phyloP scores from a whole-genome alignment of 495 filamentous ascomycete genomes.

The Podospora sp. region DNA sequence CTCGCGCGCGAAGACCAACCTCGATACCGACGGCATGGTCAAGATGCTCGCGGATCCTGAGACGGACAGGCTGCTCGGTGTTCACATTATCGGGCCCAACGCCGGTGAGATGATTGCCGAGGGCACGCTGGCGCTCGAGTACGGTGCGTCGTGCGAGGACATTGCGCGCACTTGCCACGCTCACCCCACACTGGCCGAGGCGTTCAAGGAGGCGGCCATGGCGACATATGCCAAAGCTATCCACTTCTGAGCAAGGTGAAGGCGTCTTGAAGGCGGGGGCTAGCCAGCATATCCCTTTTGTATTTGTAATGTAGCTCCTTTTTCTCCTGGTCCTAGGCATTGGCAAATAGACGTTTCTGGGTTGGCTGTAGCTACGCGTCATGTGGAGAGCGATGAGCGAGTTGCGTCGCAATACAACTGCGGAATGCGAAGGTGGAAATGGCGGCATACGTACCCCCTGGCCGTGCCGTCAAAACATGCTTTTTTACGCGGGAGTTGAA shows the following conservation, averaged over 20 bases:
- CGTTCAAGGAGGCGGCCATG: slow-evolving; percentile 99
- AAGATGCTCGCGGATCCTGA: slow-evolving; percentile 97
- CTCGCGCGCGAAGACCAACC: slow-evolving; percentile 97
- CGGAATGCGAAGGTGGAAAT: neutral
- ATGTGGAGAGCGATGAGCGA: neutral
- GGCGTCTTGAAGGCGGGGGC: neutral
- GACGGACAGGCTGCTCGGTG: slow-evolving; percentile 91
- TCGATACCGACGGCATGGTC: slow-evolving; percentile 93
- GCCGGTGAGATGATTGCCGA: slow-evolving; percentile 99
- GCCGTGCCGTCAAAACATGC: neutral
- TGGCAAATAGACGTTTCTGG: slow-evolving; percentile 21
- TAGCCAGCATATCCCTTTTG: slow-evolving; percentile 23
- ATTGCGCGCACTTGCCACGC: slow-evolving; percentile 95
- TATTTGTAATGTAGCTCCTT: slow-evolving; percentile 32
- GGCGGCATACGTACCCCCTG: neutral
- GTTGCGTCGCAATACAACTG: neutral
- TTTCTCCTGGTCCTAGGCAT: slow-evolving; percentile 10
- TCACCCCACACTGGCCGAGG: slow-evolving; percentile 94
- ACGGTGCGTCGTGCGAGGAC: slow-evolving; percentile 93
- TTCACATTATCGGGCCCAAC: slow-evolving; percentile 94
- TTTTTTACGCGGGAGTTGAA: neutral
- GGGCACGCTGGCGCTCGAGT: slow-evolving; percentile 92
- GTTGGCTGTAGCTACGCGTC: neutral
- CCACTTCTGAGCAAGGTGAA: slow-evolving; percentile 69
- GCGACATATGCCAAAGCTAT: slow-evolving; percentile 95